Evolutionary conservation across 352 stramenopile genomes (phyloP).

Genomic region (Detonula confervacea): DNA sequence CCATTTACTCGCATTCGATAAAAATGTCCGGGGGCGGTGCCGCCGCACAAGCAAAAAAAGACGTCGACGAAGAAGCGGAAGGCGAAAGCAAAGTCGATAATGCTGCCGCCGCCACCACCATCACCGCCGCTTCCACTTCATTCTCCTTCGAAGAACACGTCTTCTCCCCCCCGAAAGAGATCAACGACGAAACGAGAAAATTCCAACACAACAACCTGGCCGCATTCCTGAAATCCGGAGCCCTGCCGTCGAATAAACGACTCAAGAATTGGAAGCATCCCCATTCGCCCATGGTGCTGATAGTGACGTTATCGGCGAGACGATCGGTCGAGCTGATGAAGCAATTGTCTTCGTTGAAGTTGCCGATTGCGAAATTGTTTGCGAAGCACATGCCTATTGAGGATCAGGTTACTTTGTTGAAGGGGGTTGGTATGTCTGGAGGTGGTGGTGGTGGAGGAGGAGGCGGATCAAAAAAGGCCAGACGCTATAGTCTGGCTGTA

Average conservation of each 20-base stretch:
- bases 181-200: constrained; percentile 17
- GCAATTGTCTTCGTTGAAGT: constrained; percentile 88
- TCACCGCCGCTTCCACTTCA: neutral
- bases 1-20: constrained; percentile 49
- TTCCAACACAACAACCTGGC: constrained; percentile 32
- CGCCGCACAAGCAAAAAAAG: constrained; percentile 5
- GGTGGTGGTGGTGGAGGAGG: neutral
- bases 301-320: constrained; percentile 91
- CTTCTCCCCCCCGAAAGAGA: constrained; percentile 4
- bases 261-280: constrained; percentile 88
- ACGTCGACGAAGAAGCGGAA: neutral
- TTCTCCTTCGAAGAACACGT: constrained; percentile 40
- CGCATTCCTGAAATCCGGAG: constrained; percentile 46
- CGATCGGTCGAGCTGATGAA: constrained; percentile 93
- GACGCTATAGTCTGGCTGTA: constrained; percentile 68
- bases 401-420: constrained; percentile 89
- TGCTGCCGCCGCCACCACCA: too few species aligned
- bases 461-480: constrained; percentile 16
- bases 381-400: constrained; percentile 92
- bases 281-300: constrained; percentile 86
- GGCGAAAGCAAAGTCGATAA: neutral
- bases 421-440: constrained; percentile 27
- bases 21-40: constrained; percentile 27
- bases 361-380: constrained; percentile 95
- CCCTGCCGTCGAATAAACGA: constrained; percentile 68